These are phyloP conservation scores for Trypethelium eluteriae DNA, from an alignment of 495 filamentous ascomycete genomes.

Conservation along the genomic window DNA sequence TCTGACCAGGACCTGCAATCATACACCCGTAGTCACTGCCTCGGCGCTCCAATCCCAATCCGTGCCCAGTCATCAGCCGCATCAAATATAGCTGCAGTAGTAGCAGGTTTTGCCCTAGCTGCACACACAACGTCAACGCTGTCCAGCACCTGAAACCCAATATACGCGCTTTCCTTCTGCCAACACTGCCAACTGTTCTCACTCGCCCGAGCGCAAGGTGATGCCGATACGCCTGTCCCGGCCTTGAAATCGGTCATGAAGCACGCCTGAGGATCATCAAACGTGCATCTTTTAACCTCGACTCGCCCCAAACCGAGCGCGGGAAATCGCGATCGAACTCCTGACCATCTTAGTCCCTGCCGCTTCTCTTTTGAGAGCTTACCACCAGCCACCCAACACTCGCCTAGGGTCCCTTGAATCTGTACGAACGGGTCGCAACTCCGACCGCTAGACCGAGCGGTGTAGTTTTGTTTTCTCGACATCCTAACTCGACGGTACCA, in stretches of 20 bases:
- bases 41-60: background rate
- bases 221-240: background rate
- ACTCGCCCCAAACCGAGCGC: background rate
- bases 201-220: background rate
- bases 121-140: background rate
- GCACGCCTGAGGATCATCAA: too few species aligned
- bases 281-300: background rate
- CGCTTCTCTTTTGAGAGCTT: background rate
- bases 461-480: background rate
- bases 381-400: conserved; percentile 5
- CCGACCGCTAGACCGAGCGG: background rate
- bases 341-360: background rate
- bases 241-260: background rate
- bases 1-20: too few species aligned
- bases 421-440: background rate
- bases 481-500: background rate
- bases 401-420: background rate
- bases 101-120: background rate
- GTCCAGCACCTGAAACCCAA: background rate
- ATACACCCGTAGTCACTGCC: background rate
- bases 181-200: conserved; percentile 4
- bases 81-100: background rate
- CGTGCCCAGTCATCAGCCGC: background rate
- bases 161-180: background rate
- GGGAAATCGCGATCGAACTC: background rate